Percentiles rank a stretch among this genome's conserved stretches.
phyloP scores from a whole-genome alignment of 495 filamentous ascomycete species.

The Glarea lozoyensis region DNA sequence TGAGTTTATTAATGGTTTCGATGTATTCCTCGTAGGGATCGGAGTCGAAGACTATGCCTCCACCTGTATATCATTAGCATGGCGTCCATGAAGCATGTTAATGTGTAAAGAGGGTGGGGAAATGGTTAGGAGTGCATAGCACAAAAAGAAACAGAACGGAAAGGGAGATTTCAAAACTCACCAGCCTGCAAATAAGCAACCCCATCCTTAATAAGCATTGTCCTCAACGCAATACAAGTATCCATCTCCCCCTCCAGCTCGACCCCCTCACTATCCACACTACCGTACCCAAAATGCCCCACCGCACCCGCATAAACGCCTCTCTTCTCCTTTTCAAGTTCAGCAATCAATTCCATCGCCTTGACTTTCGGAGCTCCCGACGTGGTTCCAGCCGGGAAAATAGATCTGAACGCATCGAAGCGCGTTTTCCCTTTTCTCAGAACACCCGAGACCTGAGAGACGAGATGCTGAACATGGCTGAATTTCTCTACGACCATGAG shows the following conservation, averaged over 20 bases:
- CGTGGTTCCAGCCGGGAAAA: slow-evolving; percentile 94
- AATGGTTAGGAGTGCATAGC: no score
- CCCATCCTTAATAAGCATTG: slow-evolving; percentile 89
- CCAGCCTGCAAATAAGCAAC: slow-evolving; percentile 87
- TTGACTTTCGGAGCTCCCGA: slow-evolving; percentile 90
- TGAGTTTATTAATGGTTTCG: slow-evolving; percentile 96
- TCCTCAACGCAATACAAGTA: slow-evolving; percentile 94
- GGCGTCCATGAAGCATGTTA: no score
- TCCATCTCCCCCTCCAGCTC: slow-evolving; percentile 82
- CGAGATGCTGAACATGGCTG: slow-evolving; percentile 93
- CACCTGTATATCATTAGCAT: slow-evolving; percentile 48
- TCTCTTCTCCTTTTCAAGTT: slow-evolving; percentile 85
- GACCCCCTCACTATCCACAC: slow-evolving; percentile 33
- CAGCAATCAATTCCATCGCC: slow-evolving; percentile 95
- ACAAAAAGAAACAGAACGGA: no score
- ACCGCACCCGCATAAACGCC: slow-evolving; percentile 97
- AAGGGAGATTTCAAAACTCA: no score
- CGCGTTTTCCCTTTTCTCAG: slow-evolving; percentile 74
- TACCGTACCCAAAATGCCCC: slow-evolving; percentile 77
- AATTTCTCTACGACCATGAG: slow-evolving; percentile 96
- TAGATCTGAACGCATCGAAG: slow-evolving; percentile 91
- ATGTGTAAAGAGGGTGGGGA: no score
- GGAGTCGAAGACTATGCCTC: slow-evolving; percentile 94
- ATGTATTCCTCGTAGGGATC: slow-evolving; percentile 90
- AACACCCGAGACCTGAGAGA: slow-evolving; percentile 86